phyloP scores from a whole-genome alignment of 1,284 basidiomycete species.

The Tilletia walkeri region DNA sequence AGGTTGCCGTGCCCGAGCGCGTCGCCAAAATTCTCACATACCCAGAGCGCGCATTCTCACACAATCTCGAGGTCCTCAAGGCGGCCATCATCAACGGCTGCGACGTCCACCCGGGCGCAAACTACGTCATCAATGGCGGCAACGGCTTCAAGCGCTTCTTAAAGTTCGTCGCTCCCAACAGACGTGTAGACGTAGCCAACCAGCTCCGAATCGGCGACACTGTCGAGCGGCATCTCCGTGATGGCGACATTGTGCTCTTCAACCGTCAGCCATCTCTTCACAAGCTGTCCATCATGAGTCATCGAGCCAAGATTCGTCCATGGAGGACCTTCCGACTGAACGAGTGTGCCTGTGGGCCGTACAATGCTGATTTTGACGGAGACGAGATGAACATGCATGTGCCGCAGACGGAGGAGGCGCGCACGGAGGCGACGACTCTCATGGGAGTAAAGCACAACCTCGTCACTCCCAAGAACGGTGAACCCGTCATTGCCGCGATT shows the following conservation, averaged over 20 bases:
- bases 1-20: conserved; percentile 81
- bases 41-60: conserved; percentile 87
- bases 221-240: conserved; percentile 89
- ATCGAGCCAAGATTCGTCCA: conserved; percentile 89
- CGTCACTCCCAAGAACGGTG: conserved; percentile 64
- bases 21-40: conserved; percentile 95
- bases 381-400: conserved; percentile 99
- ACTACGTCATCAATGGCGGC: conserved; percentile 72
- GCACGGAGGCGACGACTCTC: conserved; percentile 93
- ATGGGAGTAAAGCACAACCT: conserved; percentile 98
- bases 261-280: conserved; percentile 98
- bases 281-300: conserved; percentile 81
- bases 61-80: conserved; percentile 80
- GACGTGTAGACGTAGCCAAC: conserved; percentile 63
- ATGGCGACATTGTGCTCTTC: conserved; percentile 96
- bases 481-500: conserved; percentile 54
- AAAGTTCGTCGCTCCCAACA: conserved; percentile 41
- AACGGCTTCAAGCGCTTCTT: conserved; percentile 69
- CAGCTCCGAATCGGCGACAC: conserved; percentile 77
- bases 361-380: conserved; percentile 99
- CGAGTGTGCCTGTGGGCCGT: conserved; percentile 98
- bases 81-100: conserved; percentile 83
- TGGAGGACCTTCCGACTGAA: conserved; percentile 97
- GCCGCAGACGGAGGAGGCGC: conserved; percentile 96
- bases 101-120: conserved; percentile 91